phyloP scores from a whole-genome alignment of 306 rosid genomes.

The Cicer yamashitae region DNA sequence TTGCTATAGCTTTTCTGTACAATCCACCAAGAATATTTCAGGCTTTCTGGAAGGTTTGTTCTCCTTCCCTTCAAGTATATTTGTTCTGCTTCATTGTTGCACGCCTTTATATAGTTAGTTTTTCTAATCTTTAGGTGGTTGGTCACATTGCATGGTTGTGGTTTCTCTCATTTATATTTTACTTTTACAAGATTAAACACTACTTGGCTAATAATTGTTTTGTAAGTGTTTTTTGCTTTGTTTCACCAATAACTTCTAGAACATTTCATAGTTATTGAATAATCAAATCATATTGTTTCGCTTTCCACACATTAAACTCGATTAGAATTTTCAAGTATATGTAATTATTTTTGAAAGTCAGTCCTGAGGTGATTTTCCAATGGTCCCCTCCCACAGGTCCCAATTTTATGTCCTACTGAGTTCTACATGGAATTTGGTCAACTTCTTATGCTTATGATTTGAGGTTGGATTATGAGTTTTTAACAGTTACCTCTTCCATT shows the following conservation, averaged over 20 bases:
- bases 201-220: constrained; percentile 11
- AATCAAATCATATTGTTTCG: constrained; percentile 8
- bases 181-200: constrained; percentile 25
- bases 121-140: constrained; percentile 13
- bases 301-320: constrained; percentile 17
- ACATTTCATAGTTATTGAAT: constrained; percentile 13
- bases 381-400: neutral
- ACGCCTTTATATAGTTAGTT: constrained; percentile 10
- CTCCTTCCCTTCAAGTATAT: constrained; percentile 34
- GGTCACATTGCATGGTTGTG: constrained; percentile 23
- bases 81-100: constrained; percentile 20
- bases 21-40: constrained; percentile 91
- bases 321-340: neutral
- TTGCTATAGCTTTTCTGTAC: constrained; percentile 70
- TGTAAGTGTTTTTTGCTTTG: constrained; percentile 12
- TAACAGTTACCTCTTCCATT: constrained; percentile 7
- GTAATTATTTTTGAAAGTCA: neutral
- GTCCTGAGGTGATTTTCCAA: neutral
- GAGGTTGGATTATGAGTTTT: constrained; percentile 34
- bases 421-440: neutral
- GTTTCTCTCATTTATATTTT: constrained; percentile 32
- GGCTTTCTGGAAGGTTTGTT: constrained; percentile 82
- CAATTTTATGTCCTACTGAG: constrained; percentile 9
- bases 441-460: constrained; percentile 4
- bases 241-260: neutral